phyloP scores from a whole-genome alignment of 2,329 filamentous ascomycete genomes.

The Venturia nashicola region DNA sequence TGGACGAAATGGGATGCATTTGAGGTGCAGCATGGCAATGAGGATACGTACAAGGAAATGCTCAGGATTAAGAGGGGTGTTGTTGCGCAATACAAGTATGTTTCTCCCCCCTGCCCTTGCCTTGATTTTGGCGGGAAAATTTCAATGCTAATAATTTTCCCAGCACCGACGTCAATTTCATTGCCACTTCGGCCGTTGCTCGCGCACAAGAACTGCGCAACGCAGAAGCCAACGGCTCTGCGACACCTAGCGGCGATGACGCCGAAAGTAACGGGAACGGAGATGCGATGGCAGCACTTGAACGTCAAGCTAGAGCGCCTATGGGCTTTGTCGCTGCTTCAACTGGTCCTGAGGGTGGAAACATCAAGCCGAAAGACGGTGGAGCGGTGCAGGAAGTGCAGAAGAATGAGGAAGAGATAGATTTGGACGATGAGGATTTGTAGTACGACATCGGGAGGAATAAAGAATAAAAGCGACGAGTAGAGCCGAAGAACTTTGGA shows the following conservation, averaged over 20 bases:
- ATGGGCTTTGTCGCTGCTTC: slow-evolving; percentile 85
- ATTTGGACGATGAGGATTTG: slow-evolving; percentile 38
- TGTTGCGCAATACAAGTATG: slow-evolving; percentile 86
- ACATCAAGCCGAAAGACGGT: slow-evolving; percentile 17
- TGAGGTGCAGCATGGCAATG: slow-evolving; percentile 95
- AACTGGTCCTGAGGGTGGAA: slow-evolving; percentile 55
- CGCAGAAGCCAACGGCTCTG: slow-evolving; percentile 21
- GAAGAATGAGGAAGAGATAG: slow-evolving; percentile 75
- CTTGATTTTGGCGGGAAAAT: neutral
- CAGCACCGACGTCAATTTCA: slow-evolving; percentile 92
- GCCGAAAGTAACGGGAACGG: slow-evolving; percentile 25
- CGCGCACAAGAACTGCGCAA: slow-evolving; percentile 51
- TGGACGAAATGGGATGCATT: slow-evolving; percentile 97
- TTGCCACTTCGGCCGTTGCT: slow-evolving; percentile 87
- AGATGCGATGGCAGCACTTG: slow-evolving; percentile 82
- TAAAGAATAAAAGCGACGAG: neutral
- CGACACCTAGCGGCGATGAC: slow-evolving; percentile 28
- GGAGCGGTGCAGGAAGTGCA: neutral
- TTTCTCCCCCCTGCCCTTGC: slow-evolving; percentile 12
- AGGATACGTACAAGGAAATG: slow-evolving; percentile 99
- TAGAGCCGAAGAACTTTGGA: neutral
- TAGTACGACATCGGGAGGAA: neutral
- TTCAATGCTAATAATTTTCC: slow-evolving; percentile 22
- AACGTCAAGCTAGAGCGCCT: slow-evolving; percentile 77
- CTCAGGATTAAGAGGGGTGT: slow-evolving; percentile 93